Evolutionary conservation across 2,329 filamentous ascomycete genomes (phyloP), one percentile per base, ranked within the genome.

Genomic region (Leptographium flavum): DNA sequence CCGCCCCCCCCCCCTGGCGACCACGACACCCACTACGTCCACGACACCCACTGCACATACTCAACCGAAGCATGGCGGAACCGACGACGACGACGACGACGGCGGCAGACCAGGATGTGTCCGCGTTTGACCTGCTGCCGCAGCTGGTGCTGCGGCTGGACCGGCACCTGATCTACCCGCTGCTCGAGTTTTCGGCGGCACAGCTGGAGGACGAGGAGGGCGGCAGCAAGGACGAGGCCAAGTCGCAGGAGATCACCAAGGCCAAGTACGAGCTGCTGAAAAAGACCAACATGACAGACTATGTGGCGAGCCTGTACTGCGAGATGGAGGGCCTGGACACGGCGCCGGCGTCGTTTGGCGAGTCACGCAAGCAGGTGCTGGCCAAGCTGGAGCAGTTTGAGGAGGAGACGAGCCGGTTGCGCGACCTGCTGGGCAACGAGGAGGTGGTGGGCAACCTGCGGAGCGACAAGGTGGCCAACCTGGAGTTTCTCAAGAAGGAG

Each of bases 281-380:
- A 70, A 81, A 87, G 64, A 96, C 92, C 59, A 95, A 96, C 73
- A 98, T 98, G 92, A 92, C 83, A 58, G 92, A 98, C 67, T 98
- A 94, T 63, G 86, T 96, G 45, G 88, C 88, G 59, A 84, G 82
- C 58, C 71, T 98, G 54, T 87, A 94, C 73, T 83, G 84, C 62
- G 84, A 95, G 59, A 78, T 98, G 54, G 79, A 96, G 69, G 74
- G 81, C 56, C 76, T 87, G 52, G 73, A 83, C 49, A 75, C 85
- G 50, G 70, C 83, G 45, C 88, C 92, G 42, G 74, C 82, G 52
- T 87, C 95, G 65, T 96, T 88, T 64, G 76, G 79, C 56, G 80
- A 83, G 64, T 93, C 92, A 79, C 76, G 87, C 59, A 83, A 95
- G 63, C 81, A 88, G 60, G 88, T 96, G 50, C 69, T 96, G 57